A percentile compares a stretch with the other conserved stretches of the same genome.
phyloP scores from a whole-genome alignment of 306 rosid species.

The Cicer chorassanicum region DNA sequence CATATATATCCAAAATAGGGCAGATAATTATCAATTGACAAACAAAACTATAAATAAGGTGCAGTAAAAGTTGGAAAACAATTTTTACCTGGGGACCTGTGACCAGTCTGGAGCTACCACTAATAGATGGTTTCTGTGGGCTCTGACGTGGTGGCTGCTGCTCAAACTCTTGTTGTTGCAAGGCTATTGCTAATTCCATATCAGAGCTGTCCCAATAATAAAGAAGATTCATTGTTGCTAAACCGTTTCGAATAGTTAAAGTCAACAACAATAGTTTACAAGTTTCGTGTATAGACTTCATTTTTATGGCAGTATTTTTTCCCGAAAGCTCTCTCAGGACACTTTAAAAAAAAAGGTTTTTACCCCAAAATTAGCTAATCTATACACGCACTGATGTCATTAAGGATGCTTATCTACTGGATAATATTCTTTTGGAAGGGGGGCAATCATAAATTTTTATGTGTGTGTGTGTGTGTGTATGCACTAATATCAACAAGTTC shows the following conservation, averaged over 20 bases:
- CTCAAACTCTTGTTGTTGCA: conserved; percentile 97
- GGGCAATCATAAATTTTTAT: conserved; percentile 5
- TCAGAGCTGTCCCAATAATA: conserved; percentile 73
- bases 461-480: not conserved
- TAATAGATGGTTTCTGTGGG: conserved; percentile 61
- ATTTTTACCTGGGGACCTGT: conserved; percentile 89
- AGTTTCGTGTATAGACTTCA: not conserved
- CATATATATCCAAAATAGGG: too few relatives aligned
- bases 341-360: not conserved
- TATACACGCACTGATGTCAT: not conserved
- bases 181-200: conserved; percentile 91
- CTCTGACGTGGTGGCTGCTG: conserved; percentile 77
- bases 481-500: conserved; percentile 36
- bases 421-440: not conserved
- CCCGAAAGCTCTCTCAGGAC: not conserved
- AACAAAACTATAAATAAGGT: not conserved
- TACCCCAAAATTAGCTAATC: not conserved
- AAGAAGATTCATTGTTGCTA: conserved; percentile 26
- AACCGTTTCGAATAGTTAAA: conserved; percentile 18
- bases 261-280: conserved; percentile 17
- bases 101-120: conserved; percentile 69
- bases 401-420: not conserved
- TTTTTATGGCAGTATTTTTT: not conserved
- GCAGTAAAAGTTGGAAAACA: conserved; percentile 17
- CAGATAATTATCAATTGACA: not conserved